Conservation (phyloP, 2,329 filamentous ascomycete species). For the Exophiala bonariae region DNA sequence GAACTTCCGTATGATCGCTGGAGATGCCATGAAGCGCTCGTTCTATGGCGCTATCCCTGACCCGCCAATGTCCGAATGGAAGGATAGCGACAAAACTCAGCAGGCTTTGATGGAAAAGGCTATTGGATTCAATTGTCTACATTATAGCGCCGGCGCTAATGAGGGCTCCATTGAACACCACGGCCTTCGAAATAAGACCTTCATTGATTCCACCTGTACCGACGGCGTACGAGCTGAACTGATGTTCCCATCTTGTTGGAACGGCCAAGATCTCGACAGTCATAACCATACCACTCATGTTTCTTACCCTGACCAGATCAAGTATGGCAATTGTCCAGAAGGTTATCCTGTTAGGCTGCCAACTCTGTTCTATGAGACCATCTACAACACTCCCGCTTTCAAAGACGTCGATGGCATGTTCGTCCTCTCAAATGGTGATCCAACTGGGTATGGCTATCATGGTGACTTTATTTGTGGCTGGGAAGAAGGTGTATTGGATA, state of each 20-base stretch:
- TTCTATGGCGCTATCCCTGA: constrained; percentile 70
- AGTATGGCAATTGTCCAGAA: constrained; percentile 72
- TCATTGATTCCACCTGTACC: constrained; percentile 76
- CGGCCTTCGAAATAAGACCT: constrained; percentile 75
- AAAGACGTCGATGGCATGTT: constrained; percentile 65
- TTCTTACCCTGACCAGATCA: constrained; percentile 75
- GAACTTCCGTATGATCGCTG: constrained; percentile 80
- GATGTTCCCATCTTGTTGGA: constrained; percentile 90
- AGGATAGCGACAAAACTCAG: constrained; percentile 65
- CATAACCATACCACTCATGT: constrained; percentile 64
- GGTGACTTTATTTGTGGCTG: constrained; percentile 72
- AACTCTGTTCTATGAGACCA: constrained; percentile 81
- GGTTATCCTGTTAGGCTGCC: constrained; percentile 68
- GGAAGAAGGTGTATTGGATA: constrained; percentile 65
- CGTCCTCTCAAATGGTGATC: constrained; percentile 60
- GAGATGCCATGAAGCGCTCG: constrained; percentile 65
- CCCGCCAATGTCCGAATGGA: constrained; percentile 71
- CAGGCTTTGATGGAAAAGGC: constrained; percentile 73
- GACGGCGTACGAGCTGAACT: constrained; percentile 80
- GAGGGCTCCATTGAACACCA: constrained; percentile 81
- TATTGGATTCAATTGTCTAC: constrained; percentile 90
- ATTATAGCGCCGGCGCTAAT: constrained; percentile 63
- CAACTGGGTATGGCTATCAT: constrained; percentile 55
- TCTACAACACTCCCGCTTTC: constrained; percentile 73
- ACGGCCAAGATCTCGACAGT: constrained; percentile 63